A percentile compares a stretch with the other conserved stretches of the same genome.
Conservation (phyloP, 768 basidiomycete genomes). For the Amanita inopinata region DNA sequence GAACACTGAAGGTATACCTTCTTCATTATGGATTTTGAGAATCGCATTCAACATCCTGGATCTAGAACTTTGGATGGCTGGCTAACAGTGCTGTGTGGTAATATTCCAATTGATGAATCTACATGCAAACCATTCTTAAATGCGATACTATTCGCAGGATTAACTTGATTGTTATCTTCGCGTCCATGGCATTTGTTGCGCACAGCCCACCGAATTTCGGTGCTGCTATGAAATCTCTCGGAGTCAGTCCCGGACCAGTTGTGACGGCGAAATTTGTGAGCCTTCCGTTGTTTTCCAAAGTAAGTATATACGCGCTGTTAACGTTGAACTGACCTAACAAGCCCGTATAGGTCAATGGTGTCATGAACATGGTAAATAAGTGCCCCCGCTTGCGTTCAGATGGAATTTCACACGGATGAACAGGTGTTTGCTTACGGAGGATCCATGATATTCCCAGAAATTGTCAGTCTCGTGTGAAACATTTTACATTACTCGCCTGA, state of each 20-base stretch:
- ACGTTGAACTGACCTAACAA: background rate
- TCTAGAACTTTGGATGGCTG: constrained; percentile 38
- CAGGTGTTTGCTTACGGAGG: constrained; percentile 50
- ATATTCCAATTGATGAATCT: constrained; percentile 5
- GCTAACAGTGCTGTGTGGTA: constrained; percentile 40
- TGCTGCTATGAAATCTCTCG: constrained; percentile 29
- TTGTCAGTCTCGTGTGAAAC: constrained; percentile 17
- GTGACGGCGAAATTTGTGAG: constrained; percentile 26
- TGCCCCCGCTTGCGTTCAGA: background rate
- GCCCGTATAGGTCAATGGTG: constrained; percentile 38
- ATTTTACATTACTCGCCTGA: constrained; percentile 10
- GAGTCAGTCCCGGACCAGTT: constrained; percentile 22
- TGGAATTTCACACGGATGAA: background rate
- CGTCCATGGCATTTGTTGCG: constrained; percentile 50
- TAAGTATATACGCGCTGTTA: background rate
- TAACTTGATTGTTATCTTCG: constrained; percentile 44
- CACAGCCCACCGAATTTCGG: constrained; percentile 44
- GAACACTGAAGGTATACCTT: constrained; percentile 33
- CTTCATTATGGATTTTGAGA: background rate
- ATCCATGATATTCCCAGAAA: constrained; percentile 39
- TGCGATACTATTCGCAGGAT: constrained; percentile 26
- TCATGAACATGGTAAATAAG: constrained; percentile 46
- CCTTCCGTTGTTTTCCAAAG: constrained; percentile 29
- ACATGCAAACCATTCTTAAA: background rate
- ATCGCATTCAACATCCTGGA: constrained; percentile 21